Evolutionary conservation across 371 early-diverging fungal genomes (phyloP), one percentile per base, ranked within the genome.

Genomic region (Actinomucor elegans): DNA sequence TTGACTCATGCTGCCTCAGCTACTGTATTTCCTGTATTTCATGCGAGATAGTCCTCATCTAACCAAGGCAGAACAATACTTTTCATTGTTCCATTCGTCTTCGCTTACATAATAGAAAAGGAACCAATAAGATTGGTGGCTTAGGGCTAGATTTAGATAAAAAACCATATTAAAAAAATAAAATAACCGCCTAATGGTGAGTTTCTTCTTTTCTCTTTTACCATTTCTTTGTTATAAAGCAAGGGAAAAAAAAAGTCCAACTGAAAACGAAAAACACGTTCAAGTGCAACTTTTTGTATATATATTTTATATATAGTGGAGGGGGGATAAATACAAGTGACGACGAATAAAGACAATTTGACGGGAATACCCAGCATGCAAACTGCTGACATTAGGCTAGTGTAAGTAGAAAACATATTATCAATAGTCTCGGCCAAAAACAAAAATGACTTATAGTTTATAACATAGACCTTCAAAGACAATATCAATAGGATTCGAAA

Each of bases 281-380:
- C 17, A 9, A n/a, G 37, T 51, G 31, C 7, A 31, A 5, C 18
- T n/a, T 43, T n/a, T n/a, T n/a, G n/a, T n/a, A n/a, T n/a, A n/a
- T n/a, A n/a, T n/a, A n/a, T n/a, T n/a, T n/a, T n/a, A n/a, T n/a
- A n/a, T n/a, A n/a, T n/a, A n/a, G n/a, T n/a, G n/a, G n/a, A n/a
- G 31, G 11, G 31, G 31, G 31, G 31, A 31, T 31, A 31, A 31
- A 31, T 31, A 31, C 31, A 11, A 31, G 31, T 31, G 31, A 31
- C 11, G 31, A 7, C 11, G 31, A 31, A 31, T n/a, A n/a, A n/a
- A n/a, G n/a, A n/a, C n/a, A 41, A 26, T 21, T 41, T 41, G 41
- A 52, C 52, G 33, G 52, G 52, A 43, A 52, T 28, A 43, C 52
- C 47, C 58, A 57, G 57, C 58, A 63, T 63, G 63, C 58, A 63